phyloP scores from a whole-genome alignment of 257 asterid species.

The Capsicum chinense region DNA sequence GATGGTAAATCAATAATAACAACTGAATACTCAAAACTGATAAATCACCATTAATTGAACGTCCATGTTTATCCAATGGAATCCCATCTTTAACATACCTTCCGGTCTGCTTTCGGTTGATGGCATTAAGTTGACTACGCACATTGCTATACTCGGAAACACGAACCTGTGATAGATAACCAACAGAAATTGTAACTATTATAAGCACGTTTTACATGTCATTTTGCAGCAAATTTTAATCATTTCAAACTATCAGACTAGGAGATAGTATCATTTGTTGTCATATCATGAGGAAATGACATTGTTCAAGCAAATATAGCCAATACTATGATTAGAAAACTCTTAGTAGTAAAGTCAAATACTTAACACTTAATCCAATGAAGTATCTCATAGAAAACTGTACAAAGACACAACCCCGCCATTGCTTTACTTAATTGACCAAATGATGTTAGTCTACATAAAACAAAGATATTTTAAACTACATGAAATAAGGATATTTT shows the following conservation, averaged over 20 bases:
- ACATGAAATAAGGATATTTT: neutral
- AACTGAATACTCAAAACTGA: slow-evolving; percentile 13
- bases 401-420: slow-evolving; percentile 1
- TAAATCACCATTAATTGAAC: slow-evolving; percentile 9
- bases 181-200: slow-evolving; percentile 26
- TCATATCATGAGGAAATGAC: neutral
- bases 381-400: slow-evolving; percentile 16
- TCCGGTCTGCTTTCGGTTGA: slow-evolving; percentile 79
- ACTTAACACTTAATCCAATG: slow-evolving; percentile 23
- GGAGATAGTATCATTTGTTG: neutral
- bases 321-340: neutral
- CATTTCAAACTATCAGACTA: neutral
- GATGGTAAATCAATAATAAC: neutral
- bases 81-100: slow-evolving; percentile 50
- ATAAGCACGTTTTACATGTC: neutral
- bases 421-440: neutral
- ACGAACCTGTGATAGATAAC: slow-evolving; percentile 68
- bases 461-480: neutral
- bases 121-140: slow-evolving; percentile 85
- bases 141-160: slow-evolving; percentile 83
- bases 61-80: neutral
- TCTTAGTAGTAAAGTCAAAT: neutral
- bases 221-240: neutral
- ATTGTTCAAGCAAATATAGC: slow-evolving; percentile 1
- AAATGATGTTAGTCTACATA: neutral